Base-by-base conservation (phyloP, 148 eudicot genomes). In the Vaccinium corymbosum region DNA sequence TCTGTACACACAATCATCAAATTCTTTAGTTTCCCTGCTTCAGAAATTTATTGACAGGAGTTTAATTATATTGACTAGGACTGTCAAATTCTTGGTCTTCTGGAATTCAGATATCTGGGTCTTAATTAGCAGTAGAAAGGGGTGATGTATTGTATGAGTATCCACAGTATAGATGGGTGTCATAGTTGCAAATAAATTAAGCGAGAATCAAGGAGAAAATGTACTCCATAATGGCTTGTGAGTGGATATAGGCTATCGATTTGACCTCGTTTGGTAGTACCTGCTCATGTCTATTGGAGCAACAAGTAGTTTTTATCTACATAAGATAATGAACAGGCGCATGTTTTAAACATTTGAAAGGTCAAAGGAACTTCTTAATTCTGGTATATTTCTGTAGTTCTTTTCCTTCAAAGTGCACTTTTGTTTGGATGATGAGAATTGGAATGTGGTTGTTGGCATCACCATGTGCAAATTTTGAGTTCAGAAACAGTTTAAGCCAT, bases 401-500 rank as follows among this genome's bases (percentile, higher is more conserved):
- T 64, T 22, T 62, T 79, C 50, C 56, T 79, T 68, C 70, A 19
- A 38, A 55, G 42, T 7, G 64, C 64, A 56, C 70, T 17, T 79
- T 57, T 27, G 10, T 56, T 55, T 35, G 42, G 20, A 35, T 55
- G 27, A 57, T 79, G 81, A n/a, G 51, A 48, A 75, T 48, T 11
- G 79, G 55, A 75, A 46, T 48, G 29, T 46, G 53, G 19, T 46
- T 75, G 29, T 49, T 75, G 79, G 79, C 79, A 75, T 75, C 79
- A 75, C 53, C 25, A n/a, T 7, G 8, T 75, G 32, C 53, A 75
- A 48, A 46, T 7, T 17, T 48, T 48, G 27, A 10, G 55, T 46
- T 48, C 27, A 46, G 29, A 48, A 48, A 17, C 25, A 22, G 27
- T 11, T 71, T 38, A 42, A 73, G 77, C 79, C 27, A 9, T 75